phyloP scores from a whole-genome alignment of 441 rosid species.

The Brassica balearica region DNA sequence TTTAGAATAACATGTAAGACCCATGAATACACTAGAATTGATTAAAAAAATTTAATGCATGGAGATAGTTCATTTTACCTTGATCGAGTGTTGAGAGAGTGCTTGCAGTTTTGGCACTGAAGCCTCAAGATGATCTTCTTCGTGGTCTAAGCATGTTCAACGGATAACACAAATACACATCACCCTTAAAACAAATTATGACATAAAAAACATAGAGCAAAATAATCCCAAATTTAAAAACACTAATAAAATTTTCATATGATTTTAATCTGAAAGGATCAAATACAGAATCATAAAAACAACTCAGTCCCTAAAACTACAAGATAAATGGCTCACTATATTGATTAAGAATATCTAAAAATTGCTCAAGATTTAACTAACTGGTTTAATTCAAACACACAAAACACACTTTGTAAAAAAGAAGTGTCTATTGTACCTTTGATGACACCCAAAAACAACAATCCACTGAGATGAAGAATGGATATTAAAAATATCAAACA shows the following conservation, averaged over 20 bases:
- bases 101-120: neutral
- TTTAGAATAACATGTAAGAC: neutral
- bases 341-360: neutral
- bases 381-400: neutral
- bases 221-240: too few relatives aligned
- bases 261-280: neutral
- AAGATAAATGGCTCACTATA: neutral
- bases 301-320: neutral
- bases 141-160: too few relatives aligned
- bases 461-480: too few relatives aligned
- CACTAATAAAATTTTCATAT: too few relatives aligned
- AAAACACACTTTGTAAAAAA: neutral
- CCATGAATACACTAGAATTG: neutral
- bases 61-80: neutral
- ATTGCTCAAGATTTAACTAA: neutral
- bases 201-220: too few relatives aligned
- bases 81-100: too few relatives aligned
- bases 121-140: neutral
- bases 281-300: neutral
- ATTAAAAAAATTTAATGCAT: too few relatives aligned
- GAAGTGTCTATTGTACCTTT: slow-evolving; percentile 50
- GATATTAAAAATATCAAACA: too few relatives aligned
- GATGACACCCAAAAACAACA: slow-evolving; percentile 7
- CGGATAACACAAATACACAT: too few relatives aligned
- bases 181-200: neutral